phyloP scores from a whole-genome alignment of 306 rosid species.

The Trifolium fragiferum region DNA sequence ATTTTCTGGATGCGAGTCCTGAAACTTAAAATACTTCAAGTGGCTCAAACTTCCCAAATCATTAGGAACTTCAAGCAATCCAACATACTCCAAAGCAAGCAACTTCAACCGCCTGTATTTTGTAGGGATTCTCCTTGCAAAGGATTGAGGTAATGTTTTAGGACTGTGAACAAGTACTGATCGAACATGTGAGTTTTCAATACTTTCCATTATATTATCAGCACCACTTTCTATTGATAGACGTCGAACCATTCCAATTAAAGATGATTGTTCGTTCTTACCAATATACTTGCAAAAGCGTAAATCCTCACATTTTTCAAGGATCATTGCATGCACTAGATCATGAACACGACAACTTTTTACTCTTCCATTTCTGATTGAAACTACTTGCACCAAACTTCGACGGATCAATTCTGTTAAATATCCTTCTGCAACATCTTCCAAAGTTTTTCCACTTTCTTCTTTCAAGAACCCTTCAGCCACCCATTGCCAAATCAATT shows the following conservation, averaged over 20 bases:
- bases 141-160: neutral
- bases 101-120: neutral
- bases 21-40: slow-evolving; percentile 19
- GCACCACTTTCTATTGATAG: neutral
- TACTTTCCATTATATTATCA: neutral
- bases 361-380: neutral
- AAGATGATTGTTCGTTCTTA: too few relatives aligned
- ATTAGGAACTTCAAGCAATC: neutral
- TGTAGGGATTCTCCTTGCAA: neutral
- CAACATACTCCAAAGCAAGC: neutral
- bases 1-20: too few relatives aligned
- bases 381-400: slow-evolving; percentile 30
- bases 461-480: slow-evolving; percentile 14
- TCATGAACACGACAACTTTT: slow-evolving; percentile 1
- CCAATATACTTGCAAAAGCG: neutral
- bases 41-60: neutral
- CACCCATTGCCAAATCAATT: neutral
- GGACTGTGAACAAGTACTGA: neutral
- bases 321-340: neutral
- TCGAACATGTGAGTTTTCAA: neutral
- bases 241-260: neutral
- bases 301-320: neutral
- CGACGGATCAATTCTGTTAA: slow-evolving; percentile 28
- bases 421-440: slow-evolving; percentile 30
- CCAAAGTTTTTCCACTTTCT: neutral